A percentile compares a stretch with the other conserved stretches of the same genome.
phyloP scores from a whole-genome alignment of 2,329 filamentous ascomycete genomes.

The Epichloe scottii region DNA sequence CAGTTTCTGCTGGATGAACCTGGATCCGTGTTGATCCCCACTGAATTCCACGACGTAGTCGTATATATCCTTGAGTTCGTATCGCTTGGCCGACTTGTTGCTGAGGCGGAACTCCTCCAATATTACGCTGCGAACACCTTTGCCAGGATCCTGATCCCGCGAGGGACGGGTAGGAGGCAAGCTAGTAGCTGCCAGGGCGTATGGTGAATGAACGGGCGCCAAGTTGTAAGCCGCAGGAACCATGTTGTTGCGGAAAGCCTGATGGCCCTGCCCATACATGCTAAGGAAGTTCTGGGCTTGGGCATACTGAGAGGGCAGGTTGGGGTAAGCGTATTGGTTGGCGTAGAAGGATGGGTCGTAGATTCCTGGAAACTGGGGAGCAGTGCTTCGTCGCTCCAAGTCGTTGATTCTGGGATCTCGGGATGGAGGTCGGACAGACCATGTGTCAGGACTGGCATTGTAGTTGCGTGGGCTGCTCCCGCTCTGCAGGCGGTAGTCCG shows the following conservation, averaged over 20 bases:
- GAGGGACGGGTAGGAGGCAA: constrained; percentile 23
- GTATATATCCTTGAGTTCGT: constrained; percentile 82
- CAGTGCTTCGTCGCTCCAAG: constrained; percentile 24
- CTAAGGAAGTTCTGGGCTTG: constrained; percentile 16
- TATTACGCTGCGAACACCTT: constrained; percentile 55
- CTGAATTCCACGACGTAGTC: constrained; percentile 85
- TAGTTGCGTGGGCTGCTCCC: constrained; percentile 15
- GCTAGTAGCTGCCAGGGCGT: constrained; percentile 14
- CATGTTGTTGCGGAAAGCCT: constrained; percentile 24
- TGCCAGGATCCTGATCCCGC: constrained; percentile 45
- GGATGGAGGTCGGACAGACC: constrained; percentile 23
- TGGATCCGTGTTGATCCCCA: constrained; percentile 88
- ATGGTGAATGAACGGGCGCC: constrained; percentile 20
- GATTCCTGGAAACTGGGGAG: constrained; percentile 18
- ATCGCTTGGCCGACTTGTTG: constrained; percentile 58
- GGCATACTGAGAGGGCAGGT: constrained; percentile 22
- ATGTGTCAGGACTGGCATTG: constrained; percentile 22
- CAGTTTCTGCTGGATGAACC: constrained; percentile 89
- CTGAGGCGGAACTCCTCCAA: constrained; percentile 71
- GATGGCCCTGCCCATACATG: constrained; percentile 1
- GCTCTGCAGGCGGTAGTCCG: constrained; percentile 18
- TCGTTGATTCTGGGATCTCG: constrained; percentile 25
- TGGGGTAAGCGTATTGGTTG: constrained; percentile 16
- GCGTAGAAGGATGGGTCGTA: constrained; percentile 21
- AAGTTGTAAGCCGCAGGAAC: constrained; percentile 19